Conservation (phyloP, 1,139 yeast genomes). For the Protomyces lactucae-debilis region DNA sequence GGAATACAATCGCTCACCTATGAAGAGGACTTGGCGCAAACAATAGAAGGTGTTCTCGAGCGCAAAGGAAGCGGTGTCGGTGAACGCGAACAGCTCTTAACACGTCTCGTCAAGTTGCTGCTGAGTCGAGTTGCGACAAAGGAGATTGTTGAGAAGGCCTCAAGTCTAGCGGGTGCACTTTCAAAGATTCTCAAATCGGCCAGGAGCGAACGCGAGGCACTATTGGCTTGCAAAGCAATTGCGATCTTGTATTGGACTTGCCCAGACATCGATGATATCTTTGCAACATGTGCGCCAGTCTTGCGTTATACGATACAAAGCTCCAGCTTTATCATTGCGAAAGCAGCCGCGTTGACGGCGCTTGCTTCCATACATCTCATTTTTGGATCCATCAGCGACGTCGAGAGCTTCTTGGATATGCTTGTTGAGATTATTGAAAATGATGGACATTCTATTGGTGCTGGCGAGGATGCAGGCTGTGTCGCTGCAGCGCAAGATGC, state of each 20-base stretch:
- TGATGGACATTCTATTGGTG: conserved; percentile 33
- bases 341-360: conserved; percentile 29
- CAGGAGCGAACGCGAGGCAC: conserved; percentile 29
- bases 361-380: conserved; percentile 29
- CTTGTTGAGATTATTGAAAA: conserved; percentile 31
- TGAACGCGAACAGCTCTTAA: conserved; percentile 31
- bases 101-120: conserved; percentile 29
- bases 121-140: conserved; percentile 30
- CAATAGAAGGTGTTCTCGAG: conserved; percentile 31
- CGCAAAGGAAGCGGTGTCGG: conserved; percentile 30
- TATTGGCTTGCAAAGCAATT: conserved; percentile 20
- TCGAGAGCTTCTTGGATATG: conserved; percentile 25
- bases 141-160: conserved; percentile 29
- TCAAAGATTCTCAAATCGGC: conserved; percentile 28
- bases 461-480: conserved; percentile 30
- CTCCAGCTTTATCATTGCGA: conserved; percentile 10
- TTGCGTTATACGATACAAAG: conserved; percentile 15
- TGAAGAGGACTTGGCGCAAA: conserved; percentile 24
- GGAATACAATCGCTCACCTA: conserved; percentile 13
- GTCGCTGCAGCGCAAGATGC: conserved; percentile 29
- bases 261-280: conserved; percentile 29
- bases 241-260: conserved; percentile 31
- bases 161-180: conserved; percentile 29
- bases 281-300: conserved; percentile 2
- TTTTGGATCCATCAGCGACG: conserved; percentile 25